Evolutionary conservation across 345 rosid genomes (phyloP).

Genomic region (Populus euphratica): DNA sequence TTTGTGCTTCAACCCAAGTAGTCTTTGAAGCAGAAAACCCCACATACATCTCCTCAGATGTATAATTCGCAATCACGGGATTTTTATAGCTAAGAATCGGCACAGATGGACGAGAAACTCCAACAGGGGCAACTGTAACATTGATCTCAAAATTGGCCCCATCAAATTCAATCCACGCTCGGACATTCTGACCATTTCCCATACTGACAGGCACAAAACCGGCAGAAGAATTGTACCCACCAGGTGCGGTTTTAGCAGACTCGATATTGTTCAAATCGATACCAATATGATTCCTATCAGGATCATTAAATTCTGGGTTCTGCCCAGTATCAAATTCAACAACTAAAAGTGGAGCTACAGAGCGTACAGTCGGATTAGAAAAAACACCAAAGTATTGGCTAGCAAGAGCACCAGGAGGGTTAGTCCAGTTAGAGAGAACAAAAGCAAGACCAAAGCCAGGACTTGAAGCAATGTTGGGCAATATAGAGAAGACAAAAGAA

Average conservation of each 20-base stretch:
- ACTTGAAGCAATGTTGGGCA: conserved; percentile 51
- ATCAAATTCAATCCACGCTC: conserved; percentile 84
- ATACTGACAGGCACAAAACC: conserved; percentile 50
- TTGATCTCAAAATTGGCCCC: conserved; percentile 61
- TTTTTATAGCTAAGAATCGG: conserved; percentile 57
- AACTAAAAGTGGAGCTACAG: conserved; percentile 60
- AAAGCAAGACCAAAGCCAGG: conserved; percentile 87
- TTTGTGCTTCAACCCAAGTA: conserved; percentile 59
- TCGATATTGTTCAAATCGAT: conserved; percentile 60
- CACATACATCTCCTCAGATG: conserved; percentile 66
- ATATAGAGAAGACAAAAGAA: conserved; percentile 47
- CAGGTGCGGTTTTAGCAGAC: conserved; percentile 33
- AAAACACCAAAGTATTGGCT: conserved; percentile 81
- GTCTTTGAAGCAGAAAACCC: conserved; percentile 82
- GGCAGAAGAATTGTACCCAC: conserved; percentile 55
- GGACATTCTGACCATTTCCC: conserved; percentile 68
- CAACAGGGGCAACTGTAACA: conserved; percentile 66
- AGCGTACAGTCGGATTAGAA: conserved; percentile 31
- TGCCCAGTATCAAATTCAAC: conserved; percentile 75
- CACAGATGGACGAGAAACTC: conserved; percentile 49
- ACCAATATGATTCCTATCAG: conserved; percentile 66
- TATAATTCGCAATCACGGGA: conserved; percentile 66
- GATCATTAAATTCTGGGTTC: conserved; percentile 61
- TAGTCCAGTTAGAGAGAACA: conserved; percentile 70
- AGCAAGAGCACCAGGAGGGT: conserved; percentile 63